Evolutionary conservation across 176 grass and related monocot species (phyloP).

Genomic region (Carex littledalei): DNA sequence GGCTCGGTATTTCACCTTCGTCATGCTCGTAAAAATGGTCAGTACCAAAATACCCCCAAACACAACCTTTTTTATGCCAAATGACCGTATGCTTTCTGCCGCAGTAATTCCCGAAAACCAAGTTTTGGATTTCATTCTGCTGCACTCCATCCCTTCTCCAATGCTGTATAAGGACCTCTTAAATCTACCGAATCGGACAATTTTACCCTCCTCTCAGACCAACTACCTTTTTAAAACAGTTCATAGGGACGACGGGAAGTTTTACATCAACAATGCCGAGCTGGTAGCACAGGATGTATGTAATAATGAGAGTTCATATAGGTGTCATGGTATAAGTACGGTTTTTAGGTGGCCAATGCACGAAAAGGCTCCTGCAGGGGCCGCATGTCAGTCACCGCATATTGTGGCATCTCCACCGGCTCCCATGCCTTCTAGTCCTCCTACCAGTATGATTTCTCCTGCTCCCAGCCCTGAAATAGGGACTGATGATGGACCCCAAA

Average conservation of each 20-base stretch:
- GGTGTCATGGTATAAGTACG: conserved; percentile 51
- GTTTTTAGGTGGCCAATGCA: conserved; percentile 28
- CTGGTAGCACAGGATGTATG: conserved; percentile 41
- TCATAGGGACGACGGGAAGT: conserved; percentile 25
- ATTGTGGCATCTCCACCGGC: conserved; percentile 19
- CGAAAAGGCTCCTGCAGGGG: conserved; percentile 17
- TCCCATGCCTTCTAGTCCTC: conserved; percentile 25
- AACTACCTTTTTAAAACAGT: conserved; percentile 36
- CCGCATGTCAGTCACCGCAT: conserved; percentile 1
- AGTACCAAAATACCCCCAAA: conserved; percentile 37
- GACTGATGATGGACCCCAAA: conserved; percentile 32
- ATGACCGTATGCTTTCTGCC: conserved; percentile 39
- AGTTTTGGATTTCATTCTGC: conserved; percentile 33
- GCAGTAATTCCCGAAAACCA: conserved; percentile 32
- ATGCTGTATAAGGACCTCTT: conserved; percentile 37
- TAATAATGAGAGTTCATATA: conserved; percentile 23
- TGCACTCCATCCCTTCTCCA: conserved; percentile 32
- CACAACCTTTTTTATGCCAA: conserved; percentile 54
- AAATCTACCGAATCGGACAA: conserved; percentile 44
- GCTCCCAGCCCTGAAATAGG: conserved; percentile 18
- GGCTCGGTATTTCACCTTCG: conserved; percentile 48
- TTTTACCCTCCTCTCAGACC: conserved; percentile 31
- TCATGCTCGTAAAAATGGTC: conserved; percentile 61
- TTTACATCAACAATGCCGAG: conserved; percentile 45
- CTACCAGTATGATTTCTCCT: conserved; percentile 24